Base-by-base conservation (phyloP, 345 rosid species). In the Eucalyptus cloeziana region DNA sequence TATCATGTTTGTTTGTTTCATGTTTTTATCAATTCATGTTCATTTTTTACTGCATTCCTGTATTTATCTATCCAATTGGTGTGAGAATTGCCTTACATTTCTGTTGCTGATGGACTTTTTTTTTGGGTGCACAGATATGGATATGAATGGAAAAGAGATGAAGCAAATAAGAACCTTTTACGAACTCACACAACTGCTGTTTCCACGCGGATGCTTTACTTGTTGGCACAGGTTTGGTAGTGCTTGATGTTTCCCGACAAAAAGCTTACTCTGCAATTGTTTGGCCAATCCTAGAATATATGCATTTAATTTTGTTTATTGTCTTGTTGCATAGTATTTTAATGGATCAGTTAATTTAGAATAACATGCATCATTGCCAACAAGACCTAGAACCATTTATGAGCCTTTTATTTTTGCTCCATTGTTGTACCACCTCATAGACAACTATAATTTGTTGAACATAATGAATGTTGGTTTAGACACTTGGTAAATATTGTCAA, bases 101-200 rank as follows among this genome's bases (percentile, higher is more conserved):
- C 87, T 43, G 56, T 89, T 88, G 12, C 40, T 60, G 8, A 37
- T 76, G 40, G 27, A 64, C 27, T 86, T 60, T 3, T 30, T 52
- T 56, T 71, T 89, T 85, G 5, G 45, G 45, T 76, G 83, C 22
- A 76, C 91, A 96, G 98, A 91, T 97, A 97, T 92, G 92, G 91
- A 47, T 97, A 95, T 92, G 98, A 97, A 7, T 97, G 99, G 99
- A 96, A 96, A 94, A 95, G 97, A 94, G 99, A 96, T 67, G 99
- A 97, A 91, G 99, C 99, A 91, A 92, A 97, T 92, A 97, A 97
- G 91, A 97, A 97, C 88, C 95, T 97, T 87, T 92, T 97, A 88
- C 96, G 99, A 86, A 97, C 99, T 89, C 99, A 97, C 91, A 97
- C 99, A 49, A 97, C 99, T 5, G 99, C 99, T 25, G 98, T 95